Evolutionary conservation across 108 stramenopile genomes (phyloP), one percentile per base, ranked within the genome.

Genomic region (Nitzschia putrida): DNA sequence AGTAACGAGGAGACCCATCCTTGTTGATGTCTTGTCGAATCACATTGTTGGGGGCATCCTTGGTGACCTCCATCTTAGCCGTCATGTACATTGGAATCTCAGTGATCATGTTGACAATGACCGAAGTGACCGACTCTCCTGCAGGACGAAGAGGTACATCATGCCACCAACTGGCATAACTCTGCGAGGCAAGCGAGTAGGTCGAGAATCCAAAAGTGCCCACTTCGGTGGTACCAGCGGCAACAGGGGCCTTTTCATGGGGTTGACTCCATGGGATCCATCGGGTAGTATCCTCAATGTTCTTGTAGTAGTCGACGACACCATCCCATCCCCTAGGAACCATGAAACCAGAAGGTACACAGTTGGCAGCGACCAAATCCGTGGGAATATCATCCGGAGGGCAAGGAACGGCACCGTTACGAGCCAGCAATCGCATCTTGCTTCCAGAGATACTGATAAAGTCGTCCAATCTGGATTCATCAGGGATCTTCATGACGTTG

Each of bases 331-430:
- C 98, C 57, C 93, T 90, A n/a, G 94, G 98, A 37, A 97, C 96
- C 98, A 98, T 98, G 70, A 98, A 98, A 18, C 98, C 98, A 64
- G 87, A 92, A 18, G 98, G 98, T 26, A 98, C 86, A 65, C 98
- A 98, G 66, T 98, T 95, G 56, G 96, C 97, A 41, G 77, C 96
- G 7, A 97, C 85, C 42, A 98, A 82, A 71, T 98, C 98, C 1
- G 93, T 92, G 7, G 98, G 98, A 61, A 98, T 97, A 38, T 95
- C 69, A 54, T 86, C 85, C 4, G 87, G 74, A 64, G 88, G 82
- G 80, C 98, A 98, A 11, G 95, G 95, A n/a, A 83, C 81, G 8
- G 98, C 98, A 26, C 97, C 97, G 64, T 97, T 91, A 13, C 89
- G 77, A 8, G 98, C 98, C 52, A 98, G 77, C 59, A 84, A 57